A percentile compares a stretch with the other conserved stretches of the same genome.
These are phyloP conservation scores for Akebia trifoliata DNA, from an alignment of 164 flowering plant species.

Conservation along the genomic window DNA sequence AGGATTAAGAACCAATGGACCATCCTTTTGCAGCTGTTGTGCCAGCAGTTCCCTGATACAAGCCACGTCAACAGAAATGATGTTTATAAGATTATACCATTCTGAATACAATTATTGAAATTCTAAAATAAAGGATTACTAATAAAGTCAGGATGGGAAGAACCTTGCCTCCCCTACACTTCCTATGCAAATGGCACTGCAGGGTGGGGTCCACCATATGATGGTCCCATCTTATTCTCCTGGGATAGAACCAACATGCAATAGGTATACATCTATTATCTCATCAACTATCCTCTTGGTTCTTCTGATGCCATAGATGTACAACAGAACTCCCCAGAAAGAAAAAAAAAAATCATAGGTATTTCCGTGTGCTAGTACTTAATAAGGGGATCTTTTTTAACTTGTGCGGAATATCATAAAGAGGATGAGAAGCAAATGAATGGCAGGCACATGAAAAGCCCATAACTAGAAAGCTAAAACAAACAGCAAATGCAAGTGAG, in stretches of 20 bases:
- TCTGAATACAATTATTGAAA: neutral
- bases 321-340: too few relatives aligned
- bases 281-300: neutral
- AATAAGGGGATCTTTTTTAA: too few relatives aligned
- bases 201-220: too few relatives aligned
- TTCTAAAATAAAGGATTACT: neutral
- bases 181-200: too few relatives aligned
- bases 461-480: neutral
- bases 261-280: neutral
- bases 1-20: conserved; percentile 44
- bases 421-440: too few relatives aligned
- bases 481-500: neutral
- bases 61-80: conserved; percentile 6
- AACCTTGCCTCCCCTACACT: too few relatives aligned
- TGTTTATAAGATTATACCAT: neutral
- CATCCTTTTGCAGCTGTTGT: conserved; percentile 43
- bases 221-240: too few relatives aligned
- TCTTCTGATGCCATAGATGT: conserved; percentile 3
- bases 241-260: too few relatives aligned
- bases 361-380: too few relatives aligned
- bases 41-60: conserved; percentile 52
- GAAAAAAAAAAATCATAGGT: too few relatives aligned
- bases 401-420: too few relatives aligned
- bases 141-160: neutral
- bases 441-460: too few relatives aligned